phyloP scores from a whole-genome alignment of 192 early-diverging fungal species.

The Gonapodya prolifera region DNA sequence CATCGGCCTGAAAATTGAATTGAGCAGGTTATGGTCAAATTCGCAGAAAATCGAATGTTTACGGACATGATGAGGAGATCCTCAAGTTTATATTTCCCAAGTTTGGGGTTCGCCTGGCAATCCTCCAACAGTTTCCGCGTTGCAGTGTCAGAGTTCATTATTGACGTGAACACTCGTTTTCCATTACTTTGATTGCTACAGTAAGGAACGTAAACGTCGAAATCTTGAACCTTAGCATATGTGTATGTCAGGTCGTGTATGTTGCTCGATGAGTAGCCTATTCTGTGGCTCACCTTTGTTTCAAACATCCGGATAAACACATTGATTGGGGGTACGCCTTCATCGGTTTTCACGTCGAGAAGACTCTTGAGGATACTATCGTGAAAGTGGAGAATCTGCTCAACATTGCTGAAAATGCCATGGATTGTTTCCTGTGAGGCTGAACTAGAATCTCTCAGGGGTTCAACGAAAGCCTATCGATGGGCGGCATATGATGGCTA shows the following conservation, averaged over 20 bases:
- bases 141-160: conserved; percentile 10
- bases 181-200: conserved; percentile 31
- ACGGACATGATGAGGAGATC: not conserved
- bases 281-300: conserved; percentile 13
- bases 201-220: conserved; percentile 23
- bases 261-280: not conserved
- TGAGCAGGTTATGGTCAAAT: conserved; percentile 9
- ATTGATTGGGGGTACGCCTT: conserved; percentile 9
- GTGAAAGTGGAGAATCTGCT: conserved; percentile 22
- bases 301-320: conserved; percentile 15
- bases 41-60: not conserved
- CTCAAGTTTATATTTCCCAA: not conserved
- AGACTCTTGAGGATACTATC: conserved; percentile 15
- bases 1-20: conserved; percentile 35
- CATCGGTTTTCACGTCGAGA: conserved; percentile 11
- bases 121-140: conserved; percentile 13
- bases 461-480: conserved; percentile 15
- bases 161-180: conserved; percentile 12
- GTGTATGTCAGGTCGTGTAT: no score
- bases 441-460: conserved; percentile 13
- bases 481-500: not conserved
- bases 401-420: conserved; percentile 24
- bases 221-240: conserved; percentile 16
- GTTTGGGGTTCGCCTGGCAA: conserved; percentile 5
- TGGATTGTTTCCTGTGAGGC: conserved; percentile 1